Percentiles rank a stretch among this genome's conserved stretches.
phyloP scores from a whole-genome alignment of 75 land plant species.

The Picea sitchensis region DNA sequence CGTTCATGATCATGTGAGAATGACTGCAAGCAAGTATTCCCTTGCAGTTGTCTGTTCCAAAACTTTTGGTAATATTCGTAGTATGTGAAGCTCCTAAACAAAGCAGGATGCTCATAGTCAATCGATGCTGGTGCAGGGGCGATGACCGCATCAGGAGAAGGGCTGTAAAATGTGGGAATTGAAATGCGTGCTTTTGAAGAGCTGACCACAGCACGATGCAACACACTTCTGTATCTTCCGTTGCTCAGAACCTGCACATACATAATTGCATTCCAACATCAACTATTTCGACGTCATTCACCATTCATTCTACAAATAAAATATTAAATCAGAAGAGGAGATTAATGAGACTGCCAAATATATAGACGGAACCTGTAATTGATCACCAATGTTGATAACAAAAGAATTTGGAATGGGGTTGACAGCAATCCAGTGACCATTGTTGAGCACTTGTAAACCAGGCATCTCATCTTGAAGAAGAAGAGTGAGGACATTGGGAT shows the following conservation, averaged over 20 bases:
- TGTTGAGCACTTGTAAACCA: conserved; percentile 42
- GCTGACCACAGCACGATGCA: conserved; percentile 59
- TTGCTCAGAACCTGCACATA: conserved; percentile 51
- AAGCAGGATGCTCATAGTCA: conserved; percentile 19
- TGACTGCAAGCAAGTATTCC: conserved; percentile 46
- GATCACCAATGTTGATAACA: conserved; percentile 69
- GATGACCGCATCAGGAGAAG: conserved; percentile 45
- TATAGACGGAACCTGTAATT: conserved; percentile 21
- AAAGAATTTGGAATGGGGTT: conserved; percentile 53
- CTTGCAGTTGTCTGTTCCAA: conserved; percentile 51
- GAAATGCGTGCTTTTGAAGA: conserved; percentile 41
- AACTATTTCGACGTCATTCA: too few relatives aligned
- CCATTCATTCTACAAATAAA: too few relatives aligned
- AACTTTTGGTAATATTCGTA: conserved; percentile 54
- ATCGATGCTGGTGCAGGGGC: conserved; percentile 34
- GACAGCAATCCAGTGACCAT: conserved; percentile 46
- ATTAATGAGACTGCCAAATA: too few relatives aligned
- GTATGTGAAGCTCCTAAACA: conserved; percentile 42
- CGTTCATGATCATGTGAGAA: conserved; percentile 13
- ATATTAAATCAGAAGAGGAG: too few relatives aligned
- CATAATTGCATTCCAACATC: too few relatives aligned
- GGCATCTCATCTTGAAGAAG: conserved; percentile 54
- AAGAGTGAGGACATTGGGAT: conserved; percentile 50
- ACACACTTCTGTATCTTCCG: conserved; percentile 55
- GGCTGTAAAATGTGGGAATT: conserved; percentile 52